A percentile compares a stretch with the other conserved stretches of the same genome.
phyloP scores from a whole-genome alignment of 2,329 filamentous ascomycete genomes.

The Diaporthe ilicicola region DNA sequence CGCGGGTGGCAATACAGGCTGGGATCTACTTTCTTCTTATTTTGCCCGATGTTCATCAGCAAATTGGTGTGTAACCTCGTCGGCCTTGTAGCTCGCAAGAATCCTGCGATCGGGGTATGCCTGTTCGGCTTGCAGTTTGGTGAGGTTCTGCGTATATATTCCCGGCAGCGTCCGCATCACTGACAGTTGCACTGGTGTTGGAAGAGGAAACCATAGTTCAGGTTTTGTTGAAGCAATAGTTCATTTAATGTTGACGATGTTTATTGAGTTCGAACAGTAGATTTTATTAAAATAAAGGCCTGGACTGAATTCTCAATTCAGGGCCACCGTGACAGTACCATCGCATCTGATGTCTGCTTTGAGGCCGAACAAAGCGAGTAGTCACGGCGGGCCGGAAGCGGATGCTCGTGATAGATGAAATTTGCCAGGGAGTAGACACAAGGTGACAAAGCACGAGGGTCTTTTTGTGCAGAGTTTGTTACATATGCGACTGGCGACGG shows the following conservation, averaged over 20 bases:
- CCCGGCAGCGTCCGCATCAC: background rate
- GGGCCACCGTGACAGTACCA: no score
- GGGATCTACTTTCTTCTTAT: background rate
- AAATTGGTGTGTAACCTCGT: background rate
- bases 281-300: background rate
- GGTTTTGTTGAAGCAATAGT: background rate
- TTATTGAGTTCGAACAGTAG: no score
- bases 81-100: background rate
- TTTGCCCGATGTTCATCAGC: constrained; percentile 3
- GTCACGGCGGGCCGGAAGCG: background rate
- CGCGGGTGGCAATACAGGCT: background rate
- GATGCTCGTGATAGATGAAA: no score
- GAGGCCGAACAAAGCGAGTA: background rate
- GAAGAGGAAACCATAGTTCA: background rate
- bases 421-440: no score
- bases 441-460: background rate
- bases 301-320: no score
- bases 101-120: background rate
- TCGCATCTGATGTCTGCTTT: background rate
- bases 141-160: background rate
- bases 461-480: no score
- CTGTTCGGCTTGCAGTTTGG: background rate
- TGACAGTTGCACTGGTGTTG: background rate
- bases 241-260: background rate
- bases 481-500: background rate